Evolutionary conservation across 2,329 filamentous ascomycete genomes (phyloP).

Genomic region (Aschersonia sp.): DNA sequence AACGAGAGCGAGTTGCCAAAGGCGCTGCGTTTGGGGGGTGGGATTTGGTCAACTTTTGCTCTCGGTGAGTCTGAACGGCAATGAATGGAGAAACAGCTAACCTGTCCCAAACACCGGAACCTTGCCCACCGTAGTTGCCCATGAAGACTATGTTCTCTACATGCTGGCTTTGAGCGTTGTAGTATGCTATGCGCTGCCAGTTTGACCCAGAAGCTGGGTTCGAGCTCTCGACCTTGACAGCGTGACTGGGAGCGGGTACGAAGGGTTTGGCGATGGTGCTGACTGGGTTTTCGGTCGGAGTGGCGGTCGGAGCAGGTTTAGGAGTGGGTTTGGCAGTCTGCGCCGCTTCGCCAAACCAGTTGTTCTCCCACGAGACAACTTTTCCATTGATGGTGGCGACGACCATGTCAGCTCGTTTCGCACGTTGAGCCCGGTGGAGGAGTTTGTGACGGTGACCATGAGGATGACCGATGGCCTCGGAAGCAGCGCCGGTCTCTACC

Average conservation of each 20-base stretch:
- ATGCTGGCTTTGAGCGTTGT: conserved; percentile 22
- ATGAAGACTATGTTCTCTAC: conserved; percentile 32
- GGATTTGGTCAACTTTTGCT: not conserved
- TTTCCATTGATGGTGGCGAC: conserved; percentile 44
- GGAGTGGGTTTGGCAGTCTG: conserved; percentile 3
- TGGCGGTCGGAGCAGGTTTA: conserved; percentile 5
- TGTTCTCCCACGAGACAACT: conserved; percentile 43
- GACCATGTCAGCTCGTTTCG: conserved; percentile 37
- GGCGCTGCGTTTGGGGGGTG: conserved; percentile 11
- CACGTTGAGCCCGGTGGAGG: conserved; percentile 21
- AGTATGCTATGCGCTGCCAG: conserved; percentile 30
- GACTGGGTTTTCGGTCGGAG: conserved; percentile 1
- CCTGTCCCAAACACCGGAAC: conserved; percentile 28
- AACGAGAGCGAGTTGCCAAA: conserved; percentile 33
- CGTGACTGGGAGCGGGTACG: no score
- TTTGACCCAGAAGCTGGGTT: conserved; percentile 11
- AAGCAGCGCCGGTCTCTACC: not conserved
- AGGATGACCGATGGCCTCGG: conserved; percentile 10
- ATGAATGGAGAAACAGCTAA: conserved; percentile 13
- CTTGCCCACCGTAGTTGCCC: conserved; percentile 29
- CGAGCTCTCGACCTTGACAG: not conserved
- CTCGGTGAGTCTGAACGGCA: not conserved
- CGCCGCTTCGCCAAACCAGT: conserved; percentile 24
- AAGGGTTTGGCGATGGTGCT: no score
- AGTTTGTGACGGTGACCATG: conserved; percentile 32